phyloP scores from a whole-genome alignment of 179 eudicot genomes.

The Gypsophila paniculata region DNA sequence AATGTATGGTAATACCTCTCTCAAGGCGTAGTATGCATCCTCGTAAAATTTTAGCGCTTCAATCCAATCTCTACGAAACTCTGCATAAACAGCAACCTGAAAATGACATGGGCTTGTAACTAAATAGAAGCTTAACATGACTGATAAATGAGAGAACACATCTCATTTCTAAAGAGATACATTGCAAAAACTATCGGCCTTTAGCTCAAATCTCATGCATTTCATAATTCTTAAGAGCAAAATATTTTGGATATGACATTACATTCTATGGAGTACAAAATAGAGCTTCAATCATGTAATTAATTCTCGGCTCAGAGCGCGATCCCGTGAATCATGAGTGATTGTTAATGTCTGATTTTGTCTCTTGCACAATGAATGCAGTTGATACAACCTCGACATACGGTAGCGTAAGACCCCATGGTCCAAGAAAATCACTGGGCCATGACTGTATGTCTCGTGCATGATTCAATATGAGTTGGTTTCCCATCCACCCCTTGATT shows the following conservation, averaged over 20 bases:
- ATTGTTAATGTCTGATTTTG: too few species aligned
- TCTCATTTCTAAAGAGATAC: not conserved
- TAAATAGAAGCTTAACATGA: not conserved
- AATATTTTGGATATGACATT: not conserved
- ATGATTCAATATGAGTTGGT: too few species aligned
- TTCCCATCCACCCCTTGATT: not conserved
- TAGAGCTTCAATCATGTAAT: not conserved
- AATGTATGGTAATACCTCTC: constrained; percentile 56
- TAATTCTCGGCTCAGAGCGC: too few species aligned
- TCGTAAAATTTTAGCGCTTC: constrained; percentile 89
- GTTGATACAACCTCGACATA: too few species aligned
- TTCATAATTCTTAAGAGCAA: not conserved
- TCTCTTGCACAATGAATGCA: too few species aligned
- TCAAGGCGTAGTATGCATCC: constrained; percentile 77
- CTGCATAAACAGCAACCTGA: constrained; percentile 98
- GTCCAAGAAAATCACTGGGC: too few species aligned
- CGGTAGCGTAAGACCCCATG: too few species aligned
- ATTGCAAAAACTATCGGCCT: not conserved
- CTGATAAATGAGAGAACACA: not conserved
- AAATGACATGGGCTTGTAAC: constrained; percentile 19
- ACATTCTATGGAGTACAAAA: not conserved
- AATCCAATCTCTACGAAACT: constrained; percentile 95
- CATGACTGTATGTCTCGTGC: not conserved
- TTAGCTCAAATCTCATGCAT: not conserved
- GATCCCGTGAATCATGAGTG: too few species aligned